These are phyloP conservation scores for Aureobasidium vineae DNA, from an alignment of 2,329 filamentous ascomycete genomes.

Conservation along the genomic window DNA sequence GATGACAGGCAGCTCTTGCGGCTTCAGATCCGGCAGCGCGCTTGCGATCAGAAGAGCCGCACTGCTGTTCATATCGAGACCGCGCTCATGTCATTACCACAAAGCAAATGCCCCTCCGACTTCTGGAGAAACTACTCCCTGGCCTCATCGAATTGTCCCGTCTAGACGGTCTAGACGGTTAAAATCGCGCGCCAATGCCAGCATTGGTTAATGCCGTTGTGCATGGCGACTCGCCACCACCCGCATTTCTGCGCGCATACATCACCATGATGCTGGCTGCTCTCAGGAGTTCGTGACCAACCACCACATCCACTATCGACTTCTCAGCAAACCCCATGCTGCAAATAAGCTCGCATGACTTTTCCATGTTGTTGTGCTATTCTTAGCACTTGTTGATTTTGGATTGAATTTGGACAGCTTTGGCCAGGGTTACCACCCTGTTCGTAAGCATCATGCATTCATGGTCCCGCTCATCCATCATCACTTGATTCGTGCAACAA, in stretches of 20 bases:
- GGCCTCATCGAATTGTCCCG: neutral
- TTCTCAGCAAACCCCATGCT: too few species aligned
- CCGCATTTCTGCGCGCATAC: neutral
- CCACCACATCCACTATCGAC: too few species aligned
- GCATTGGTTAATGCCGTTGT: neutral
- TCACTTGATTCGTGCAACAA: too few species aligned
- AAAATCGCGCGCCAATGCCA: neutral
- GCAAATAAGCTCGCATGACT: too few species aligned
- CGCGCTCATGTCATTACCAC: neutral
- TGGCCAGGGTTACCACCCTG: too few species aligned
- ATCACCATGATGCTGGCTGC: neutral
- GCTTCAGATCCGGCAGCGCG: neutral
- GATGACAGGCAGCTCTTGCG: neutral
- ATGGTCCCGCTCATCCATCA: too few species aligned
- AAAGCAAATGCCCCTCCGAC: neutral
- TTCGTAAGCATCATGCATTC: too few species aligned
- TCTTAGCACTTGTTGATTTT: too few species aligned
- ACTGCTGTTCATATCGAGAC: constrained; percentile 51
- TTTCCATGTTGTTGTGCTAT: too few species aligned
- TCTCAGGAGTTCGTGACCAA: too few species aligned
- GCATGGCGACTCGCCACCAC: neutral
- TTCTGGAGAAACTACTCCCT: neutral
- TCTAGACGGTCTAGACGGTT: too few species aligned
- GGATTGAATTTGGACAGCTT: too few species aligned
- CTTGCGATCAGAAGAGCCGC: neutral